Base-by-base conservation (phyloP, 352 stramenopile species). In the Pythium rhizo-oryzae region DNA sequence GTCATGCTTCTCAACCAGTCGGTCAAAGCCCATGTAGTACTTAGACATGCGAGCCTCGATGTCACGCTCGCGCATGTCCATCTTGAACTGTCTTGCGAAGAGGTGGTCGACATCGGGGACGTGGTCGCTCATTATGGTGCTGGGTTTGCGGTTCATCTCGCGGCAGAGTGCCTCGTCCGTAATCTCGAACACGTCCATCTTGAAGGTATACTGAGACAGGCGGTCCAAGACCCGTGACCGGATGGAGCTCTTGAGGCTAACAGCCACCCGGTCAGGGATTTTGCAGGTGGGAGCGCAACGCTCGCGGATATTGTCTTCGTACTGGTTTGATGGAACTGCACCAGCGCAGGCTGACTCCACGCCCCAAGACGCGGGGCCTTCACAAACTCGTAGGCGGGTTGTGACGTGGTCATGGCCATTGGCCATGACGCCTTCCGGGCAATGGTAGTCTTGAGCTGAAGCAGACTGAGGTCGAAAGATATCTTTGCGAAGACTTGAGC, bases 21-120 rank as follows among this genome's bases (percentile, higher is more conserved):
- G 44, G 25, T 75, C 47, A 30, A 75, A 66, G 35, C 28, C 35
- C 7, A 71, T 55, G 56, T 65, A 76, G 28, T 70, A 76, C n/a
- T 61, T 70, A 0, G 28, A 23, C 15, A 72, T 59, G 1, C 59
- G 28, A 0, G 64, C 59, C 37, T 76, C 65, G 52, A 67, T 64
- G 24, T 72, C 69, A 9, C 41, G 24, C 37, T 70, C 64, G 1
- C 21, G 11, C 28, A 76, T 39, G 24, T 74, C 46, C 58, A 67
- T 47, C 62, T 58, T 49, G 47, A 59, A 35, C 4, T 19, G 39
- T 39, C 1, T 30, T 3, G 5, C 13, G 21, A 53, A 8, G 4
- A 65, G n/a, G 33, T 58, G 30, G 0, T 19, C 33, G 5, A 65
- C 28, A 33, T 65, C 46, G 1, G 33, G 44, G 2, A 65, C 49